Base-by-base conservation (phyloP, 2,329 filamentous ascomycete species). In the Blumeria hordei region DNA sequence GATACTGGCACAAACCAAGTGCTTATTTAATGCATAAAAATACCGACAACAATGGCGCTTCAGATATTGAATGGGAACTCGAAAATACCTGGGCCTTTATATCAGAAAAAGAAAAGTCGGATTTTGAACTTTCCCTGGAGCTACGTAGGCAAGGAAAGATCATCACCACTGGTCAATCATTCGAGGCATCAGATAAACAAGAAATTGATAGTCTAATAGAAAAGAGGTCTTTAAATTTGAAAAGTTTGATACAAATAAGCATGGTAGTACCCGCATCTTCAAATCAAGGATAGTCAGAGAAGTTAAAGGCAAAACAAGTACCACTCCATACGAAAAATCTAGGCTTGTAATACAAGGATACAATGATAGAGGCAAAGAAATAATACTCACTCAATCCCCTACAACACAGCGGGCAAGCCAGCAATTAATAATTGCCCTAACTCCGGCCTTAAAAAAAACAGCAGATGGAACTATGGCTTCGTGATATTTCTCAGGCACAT, bases 401-500 rank as follows among this genome's bases (percentile, higher is more conserved):
- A 56, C 51, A 44, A 57, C 56, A 12, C 50, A 56, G 45, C 21
- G 49, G 34, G 45, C 47, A 11, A 57, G 45, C 37, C 32, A 57
- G 44, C 11, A 54, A 28, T 3, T 54, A 16, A 21, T 56, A 14
- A 10, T 57, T 6, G 33, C n/a, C 16, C 18, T 52, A 36, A 10
- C 49, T n/a, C 49, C 49, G 7, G n/a, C 49, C n/a, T 16, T 52
- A n/a, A 7, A 16, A 16, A n/a, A 52, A 52, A 16, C 11, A 8
- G 12, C 12, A 18, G 16, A 52, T 49, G 10, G 6, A 32, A 32
- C 28, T 49, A 6, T 49, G 44, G 44, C 44, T 49, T n/a, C 44
- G 44, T 7, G 49, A 52, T 36, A 52, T 35, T 16, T 16, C n/a
- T 35, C 49, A 52, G 16, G 33, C 49, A 16, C 9, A 52, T 11